A percentile compares a stretch with the other conserved stretches of the same genome.
These are phyloP conservation scores for Penicillium malachiteum DNA, from an alignment of 495 filamentous ascomycete species.

Conservation along the genomic window DNA sequence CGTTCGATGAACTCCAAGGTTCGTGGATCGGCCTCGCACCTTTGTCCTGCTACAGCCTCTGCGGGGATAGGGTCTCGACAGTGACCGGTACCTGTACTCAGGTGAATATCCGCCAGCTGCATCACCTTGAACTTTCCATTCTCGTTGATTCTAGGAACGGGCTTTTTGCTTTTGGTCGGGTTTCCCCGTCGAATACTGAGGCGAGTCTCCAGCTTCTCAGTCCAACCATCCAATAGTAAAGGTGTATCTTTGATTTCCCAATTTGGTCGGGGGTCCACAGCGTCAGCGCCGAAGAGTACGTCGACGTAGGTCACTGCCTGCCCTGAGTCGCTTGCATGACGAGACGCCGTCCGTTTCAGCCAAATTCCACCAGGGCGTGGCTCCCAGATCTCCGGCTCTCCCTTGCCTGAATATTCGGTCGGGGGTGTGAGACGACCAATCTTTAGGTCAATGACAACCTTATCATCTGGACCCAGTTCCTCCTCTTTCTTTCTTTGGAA, in stretches of 20 bases:
- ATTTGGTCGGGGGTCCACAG: slow-evolving; percentile 78
- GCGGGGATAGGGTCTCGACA: slow-evolving; percentile 83
- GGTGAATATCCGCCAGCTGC: slow-evolving; percentile 87
- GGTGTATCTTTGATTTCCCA: slow-evolving; percentile 76
- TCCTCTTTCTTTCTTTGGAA: slow-evolving; percentile 86
- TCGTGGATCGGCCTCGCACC: slow-evolving; percentile 86
- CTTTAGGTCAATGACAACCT: slow-evolving; percentile 78
- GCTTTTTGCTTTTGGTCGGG: slow-evolving; percentile 56
- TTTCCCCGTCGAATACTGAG: slow-evolving; percentile 75
- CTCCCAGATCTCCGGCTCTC: slow-evolving; percentile 75
- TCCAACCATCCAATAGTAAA: slow-evolving; percentile 61
- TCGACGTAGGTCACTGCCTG: slow-evolving; percentile 80
- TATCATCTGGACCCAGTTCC: slow-evolving; percentile 71
- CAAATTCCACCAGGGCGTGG: slow-evolving; percentile 75
- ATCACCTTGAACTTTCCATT: slow-evolving; percentile 97
- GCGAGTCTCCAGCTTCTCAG: slow-evolving; percentile 63
- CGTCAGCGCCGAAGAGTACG: slow-evolving; percentile 90
- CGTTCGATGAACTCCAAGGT: slow-evolving; percentile 85
- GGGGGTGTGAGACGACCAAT: slow-evolving; percentile 76
- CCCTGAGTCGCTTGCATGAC: slow-evolving; percentile 75
- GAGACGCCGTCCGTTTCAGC: slow-evolving; percentile 76
- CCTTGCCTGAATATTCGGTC: slow-evolving; percentile 52
- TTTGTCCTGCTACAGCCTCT: slow-evolving; percentile 61
- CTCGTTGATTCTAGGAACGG: slow-evolving; percentile 71
- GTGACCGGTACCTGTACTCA: slow-evolving; percentile 80